Conservation (phyloP, 2,329 filamentous ascomycete species). For the Venturiaceae sp. region DNA sequence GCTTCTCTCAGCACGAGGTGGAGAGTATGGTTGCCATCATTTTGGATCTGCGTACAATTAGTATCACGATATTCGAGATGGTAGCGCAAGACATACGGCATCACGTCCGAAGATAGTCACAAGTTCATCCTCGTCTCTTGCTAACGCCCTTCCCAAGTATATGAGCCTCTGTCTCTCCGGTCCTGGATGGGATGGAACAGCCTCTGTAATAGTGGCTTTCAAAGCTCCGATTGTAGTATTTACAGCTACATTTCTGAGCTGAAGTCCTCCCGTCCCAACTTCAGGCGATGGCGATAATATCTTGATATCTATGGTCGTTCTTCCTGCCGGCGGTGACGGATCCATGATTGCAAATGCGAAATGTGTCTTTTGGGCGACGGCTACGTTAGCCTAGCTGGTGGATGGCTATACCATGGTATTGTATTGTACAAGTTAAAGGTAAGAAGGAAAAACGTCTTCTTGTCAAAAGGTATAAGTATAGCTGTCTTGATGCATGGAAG, state of each 20-base stretch:
- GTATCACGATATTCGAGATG: neutral
- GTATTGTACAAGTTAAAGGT: too few species aligned
- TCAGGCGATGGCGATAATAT: slow-evolving; percentile 29
- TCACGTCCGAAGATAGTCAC: slow-evolving; percentile 35
- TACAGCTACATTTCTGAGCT: slow-evolving; percentile 20
- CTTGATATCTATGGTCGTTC: slow-evolving; percentile 22
- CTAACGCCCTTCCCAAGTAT: slow-evolving; percentile 44
- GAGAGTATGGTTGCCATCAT: slow-evolving; percentile 24
- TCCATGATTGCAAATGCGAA: neutral
- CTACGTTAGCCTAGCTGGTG: neutral
- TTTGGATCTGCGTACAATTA: slow-evolving; percentile 18
- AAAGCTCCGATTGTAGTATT: slow-evolving; percentile 39
- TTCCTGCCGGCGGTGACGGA: neutral
- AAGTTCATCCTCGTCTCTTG: slow-evolving; percentile 38
- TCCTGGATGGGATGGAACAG: slow-evolving; percentile 30
- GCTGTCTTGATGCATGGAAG: too few species aligned
- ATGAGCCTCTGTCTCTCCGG: slow-evolving; percentile 45
- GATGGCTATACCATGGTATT: neutral
- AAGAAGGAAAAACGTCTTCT: too few species aligned
- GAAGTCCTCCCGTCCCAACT: slow-evolving; percentile 20
- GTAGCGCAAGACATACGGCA: slow-evolving; percentile 2
- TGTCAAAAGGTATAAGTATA: too few species aligned
- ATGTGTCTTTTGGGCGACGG: neutral
- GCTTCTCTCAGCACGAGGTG: slow-evolving; percentile 28
- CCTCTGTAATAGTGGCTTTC: slow-evolving; percentile 40